Base-by-base conservation (phyloP, 306 rosid species). In the Cucumis melo region DNA sequence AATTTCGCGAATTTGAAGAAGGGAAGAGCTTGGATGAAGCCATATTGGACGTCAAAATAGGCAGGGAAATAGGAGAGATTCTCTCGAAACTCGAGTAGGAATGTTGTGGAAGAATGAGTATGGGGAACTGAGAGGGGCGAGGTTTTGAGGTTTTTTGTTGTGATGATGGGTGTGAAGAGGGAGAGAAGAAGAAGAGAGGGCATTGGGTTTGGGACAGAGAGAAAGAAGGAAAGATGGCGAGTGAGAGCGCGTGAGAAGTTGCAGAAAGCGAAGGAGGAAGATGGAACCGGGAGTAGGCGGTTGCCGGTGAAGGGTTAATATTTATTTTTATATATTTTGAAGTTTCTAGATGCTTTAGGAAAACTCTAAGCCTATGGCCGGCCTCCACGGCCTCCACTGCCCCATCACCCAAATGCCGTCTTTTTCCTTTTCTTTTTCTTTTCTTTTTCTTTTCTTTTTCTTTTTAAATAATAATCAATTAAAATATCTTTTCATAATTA, bases 21-120 rank as follows among this genome's bases (percentile, higher is more conserved):
- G 89, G 54, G 82, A 87, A 78, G 71, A 92, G 77, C 81, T 87
- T 90, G n/a, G 93, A 88, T 56, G 91, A 90, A 50, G 84, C 85
- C 98, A 90, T 89, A n/a, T n/a, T 42, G 74, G 62, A 56, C 53
- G 58, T 15, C 77, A 59, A 36, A 64, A 78, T 24, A 34, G 64
- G 54, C 51, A 23, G 41, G 66, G 76, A 62, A 76, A 72, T 42
- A 64, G 56, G 39, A 46, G 57, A 44, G 76, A 72, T 72, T 72
- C 60, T 15, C 76, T 72, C 59, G 20, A 46, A 66, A 66, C 5
- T 53, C 29, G 21, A 32, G 23, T 27, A 8, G 27, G 48, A 29
- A 73, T 32, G 10, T 13, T 7, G 48, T 2, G 51, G 14, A 46
- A 1, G 51, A 46, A 46, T 1, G 14, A 6, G 9, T 53, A 17